Evolutionary conservation across 306 rosid genomes (phyloP).

Genomic region (Amphicarpaea edgeworthii): DNA sequence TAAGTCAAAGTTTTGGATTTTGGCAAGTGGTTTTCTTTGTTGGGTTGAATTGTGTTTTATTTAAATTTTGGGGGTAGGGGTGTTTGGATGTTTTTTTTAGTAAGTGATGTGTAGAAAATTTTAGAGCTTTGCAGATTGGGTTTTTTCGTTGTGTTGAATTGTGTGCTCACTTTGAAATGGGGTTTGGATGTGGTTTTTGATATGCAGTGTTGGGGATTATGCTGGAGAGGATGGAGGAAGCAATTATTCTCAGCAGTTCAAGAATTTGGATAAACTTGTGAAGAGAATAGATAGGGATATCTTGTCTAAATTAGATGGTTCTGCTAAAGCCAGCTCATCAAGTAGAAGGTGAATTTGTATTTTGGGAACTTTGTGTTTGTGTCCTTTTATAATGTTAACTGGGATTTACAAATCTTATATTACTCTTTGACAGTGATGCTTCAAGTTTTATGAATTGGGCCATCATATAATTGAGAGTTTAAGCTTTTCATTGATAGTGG

Average conservation of each 20-base stretch:
- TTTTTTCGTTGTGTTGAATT: constrained; percentile 25
- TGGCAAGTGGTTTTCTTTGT: constrained; percentile 22
- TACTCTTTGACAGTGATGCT: background rate
- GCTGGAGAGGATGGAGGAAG: constrained; percentile 61
- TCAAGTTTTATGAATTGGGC: constrained; percentile 14
- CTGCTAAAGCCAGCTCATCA: constrained; percentile 56
- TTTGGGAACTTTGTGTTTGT: background rate
- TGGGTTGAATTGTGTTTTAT: constrained; percentile 13
- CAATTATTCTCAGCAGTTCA: constrained; percentile 74
- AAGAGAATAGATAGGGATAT: constrained; percentile 55
- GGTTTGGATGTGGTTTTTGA: constrained; percentile 2
- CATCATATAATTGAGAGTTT: background rate
- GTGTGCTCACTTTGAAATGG: constrained; percentile 16
- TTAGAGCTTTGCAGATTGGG: background rate
- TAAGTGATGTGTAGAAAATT: background rate
- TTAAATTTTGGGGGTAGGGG: background rate
- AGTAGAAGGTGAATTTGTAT: constrained; percentile 61
- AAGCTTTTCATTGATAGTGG: constrained; percentile 5
- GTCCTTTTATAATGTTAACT: constrained; percentile 8
- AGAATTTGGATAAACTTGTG: constrained; percentile 76
- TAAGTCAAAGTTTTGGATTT: background rate
- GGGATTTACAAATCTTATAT: background rate
- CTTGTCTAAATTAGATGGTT: constrained; percentile 65
- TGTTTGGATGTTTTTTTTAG: background rate
- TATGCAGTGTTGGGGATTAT: constrained; percentile 71